Evolutionary conservation across 1,139 yeast species (phyloP).

Genomic region (Pneumocystis oryctolagi): DNA sequence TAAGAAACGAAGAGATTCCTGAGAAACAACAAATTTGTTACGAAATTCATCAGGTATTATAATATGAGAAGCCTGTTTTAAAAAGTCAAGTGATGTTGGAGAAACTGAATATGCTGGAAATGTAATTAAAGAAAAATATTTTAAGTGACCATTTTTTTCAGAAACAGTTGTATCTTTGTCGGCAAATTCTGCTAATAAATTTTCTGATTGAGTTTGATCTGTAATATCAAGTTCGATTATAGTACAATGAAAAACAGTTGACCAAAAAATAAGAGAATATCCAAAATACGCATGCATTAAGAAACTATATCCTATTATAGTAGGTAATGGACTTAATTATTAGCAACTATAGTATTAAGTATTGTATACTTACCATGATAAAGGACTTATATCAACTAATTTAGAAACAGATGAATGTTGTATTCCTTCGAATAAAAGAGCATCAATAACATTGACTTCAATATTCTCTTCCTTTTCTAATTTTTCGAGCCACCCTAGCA

Average conservation of each 20-base stretch:
- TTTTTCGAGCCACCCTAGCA: background rate
- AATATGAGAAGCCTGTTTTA: background rate
- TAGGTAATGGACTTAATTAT: background rate
- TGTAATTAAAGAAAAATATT: background rate
- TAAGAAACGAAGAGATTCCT: constrained; percentile 9
- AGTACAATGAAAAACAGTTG: background rate
- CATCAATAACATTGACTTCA: background rate
- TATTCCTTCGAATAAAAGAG: background rate
- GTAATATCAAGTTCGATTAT: background rate
- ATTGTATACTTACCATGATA: background rate
- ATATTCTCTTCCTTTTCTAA: background rate
- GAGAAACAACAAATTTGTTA: background rate
- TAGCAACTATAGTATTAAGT: background rate
- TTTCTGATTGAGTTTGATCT: background rate
- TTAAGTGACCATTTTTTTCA: background rate
- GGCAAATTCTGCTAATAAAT: background rate
- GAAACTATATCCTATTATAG: background rate
- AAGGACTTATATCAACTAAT: background rate
- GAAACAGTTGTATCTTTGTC: background rate
- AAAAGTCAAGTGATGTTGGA: background rate
- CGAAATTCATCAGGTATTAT: background rate
- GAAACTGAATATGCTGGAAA: background rate
- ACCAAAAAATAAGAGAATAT: background rate
- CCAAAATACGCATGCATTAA: background rate
- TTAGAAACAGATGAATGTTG: background rate